Evolutionary conservation across 345 rosid species (phyloP), one percentile per base, ranked within the genome.

Genomic region (Ceriops tagal): DNA sequence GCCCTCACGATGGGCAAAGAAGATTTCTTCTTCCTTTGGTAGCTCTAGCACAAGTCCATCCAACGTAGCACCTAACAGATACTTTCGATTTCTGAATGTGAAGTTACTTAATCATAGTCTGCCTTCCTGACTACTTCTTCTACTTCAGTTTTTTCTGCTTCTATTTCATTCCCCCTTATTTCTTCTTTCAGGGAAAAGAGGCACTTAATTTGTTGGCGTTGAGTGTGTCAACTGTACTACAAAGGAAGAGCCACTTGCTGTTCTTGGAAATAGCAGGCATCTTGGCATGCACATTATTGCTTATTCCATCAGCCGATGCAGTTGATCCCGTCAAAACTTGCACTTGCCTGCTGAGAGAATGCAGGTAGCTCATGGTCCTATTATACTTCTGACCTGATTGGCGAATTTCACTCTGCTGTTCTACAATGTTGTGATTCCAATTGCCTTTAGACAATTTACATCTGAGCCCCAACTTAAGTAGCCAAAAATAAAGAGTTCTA

Each of bases 311-410:
- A 64, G 97, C 96, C 16, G 85, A 80, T 20, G 98, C 97, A 15
- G 90, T 83, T 69, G 98, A 93, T 78, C 92, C 98, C 21, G 92
- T 93, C 73, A 93, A 91, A 78, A 93, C 98, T 37, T 93, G 98
- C 68, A 58, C 92, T 55, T 93, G 98, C 84, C 86, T 93, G 68
- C 68, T 93, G 66, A 88, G 85, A 79, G 92, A 85, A 43, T 93
- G 97, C 97, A 89, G 98, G 98, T 93, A 83, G 30, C 10, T 56
- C 1, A 7, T 21, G 28, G 28, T 55, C 27, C 28, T 55, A 22
- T 7, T 22, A 27, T 26, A 8, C 3, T 55, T 8, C 28, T n/a
- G 58, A 13, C 58, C 58, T n/a, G 15, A 7, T 5, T 55, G 27
- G 13, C 1, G 1, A 53, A 53, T 8, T 21, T 53, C 30, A 55